These are phyloP conservation scores for Chloromonas sp. DNA, from an alignment of 163 green algal genomes.

Conservation along the genomic window DNA sequence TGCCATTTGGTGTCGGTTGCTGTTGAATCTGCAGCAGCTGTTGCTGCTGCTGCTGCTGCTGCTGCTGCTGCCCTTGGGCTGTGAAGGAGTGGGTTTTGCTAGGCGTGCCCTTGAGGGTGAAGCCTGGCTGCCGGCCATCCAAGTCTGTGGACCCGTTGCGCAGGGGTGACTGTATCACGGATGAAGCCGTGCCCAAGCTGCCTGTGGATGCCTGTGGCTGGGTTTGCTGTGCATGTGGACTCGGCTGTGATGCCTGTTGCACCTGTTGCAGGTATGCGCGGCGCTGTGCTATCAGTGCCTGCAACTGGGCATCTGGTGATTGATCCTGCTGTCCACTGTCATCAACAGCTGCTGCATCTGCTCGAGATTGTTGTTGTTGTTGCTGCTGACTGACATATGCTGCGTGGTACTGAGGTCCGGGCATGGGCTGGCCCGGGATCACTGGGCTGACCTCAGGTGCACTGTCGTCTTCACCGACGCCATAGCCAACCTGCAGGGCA, in stretches of 20 bases:
- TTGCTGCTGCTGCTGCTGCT: not conserved
- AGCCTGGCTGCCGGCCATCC: too few species aligned
- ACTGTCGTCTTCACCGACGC: not conserved
- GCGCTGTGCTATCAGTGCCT: not conserved
- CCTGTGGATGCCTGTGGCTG: too few species aligned
- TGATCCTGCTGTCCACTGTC: conserved; percentile 9
- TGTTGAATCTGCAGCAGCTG: too few species aligned
- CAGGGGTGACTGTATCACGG: too few species aligned
- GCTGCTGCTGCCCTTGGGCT: too few species aligned
- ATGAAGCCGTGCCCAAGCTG: too few species aligned
- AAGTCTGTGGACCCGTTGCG: too few species aligned
- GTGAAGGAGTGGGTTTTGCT: too few species aligned
- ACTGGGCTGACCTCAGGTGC: not conserved
- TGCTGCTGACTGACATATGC: not conserved
- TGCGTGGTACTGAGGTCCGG: not conserved
- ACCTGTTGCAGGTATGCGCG: not conserved
- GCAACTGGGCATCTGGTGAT: not conserved
- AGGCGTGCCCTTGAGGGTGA: too few species aligned
- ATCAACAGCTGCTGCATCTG: not conserved
- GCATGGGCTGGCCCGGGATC: conserved; percentile 3
- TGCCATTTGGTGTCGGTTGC: too few species aligned
- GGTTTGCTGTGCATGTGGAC: not conserved
- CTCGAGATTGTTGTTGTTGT: not conserved
- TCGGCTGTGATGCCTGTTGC: not conserved
- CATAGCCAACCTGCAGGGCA: conserved; percentile 6